Percentiles rank a stretch among this genome's conserved stretches.
phyloP scores from a whole-genome alignment of 495 filamentous ascomycete species.

The Penicillium coffeae region DNA sequence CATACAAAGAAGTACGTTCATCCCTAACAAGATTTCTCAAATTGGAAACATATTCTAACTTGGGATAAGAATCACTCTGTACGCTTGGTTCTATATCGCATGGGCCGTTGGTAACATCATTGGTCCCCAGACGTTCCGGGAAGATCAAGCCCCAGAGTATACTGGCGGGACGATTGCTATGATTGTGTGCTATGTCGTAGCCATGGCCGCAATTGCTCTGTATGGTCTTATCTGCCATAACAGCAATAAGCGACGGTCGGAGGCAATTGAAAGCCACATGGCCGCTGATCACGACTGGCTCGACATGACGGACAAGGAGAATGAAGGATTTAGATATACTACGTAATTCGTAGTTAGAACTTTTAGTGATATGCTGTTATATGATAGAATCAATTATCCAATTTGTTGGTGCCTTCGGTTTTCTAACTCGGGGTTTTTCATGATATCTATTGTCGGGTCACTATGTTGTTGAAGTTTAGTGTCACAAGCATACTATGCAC shows the following conservation, averaged over 20 bases:
- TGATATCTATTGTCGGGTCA: no score
- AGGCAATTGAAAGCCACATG: not conserved
- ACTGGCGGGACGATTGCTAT: conserved; percentile 11
- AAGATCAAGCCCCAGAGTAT: conserved; percentile 15
- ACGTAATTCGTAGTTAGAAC: no score
- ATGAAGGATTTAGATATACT: not conserved
- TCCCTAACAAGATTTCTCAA: not conserved
- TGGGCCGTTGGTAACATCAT: conserved; percentile 13
- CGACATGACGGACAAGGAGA: conserved; percentile 1
- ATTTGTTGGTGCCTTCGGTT: no score
- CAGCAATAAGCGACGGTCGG: not conserved
- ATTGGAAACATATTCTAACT: no score
- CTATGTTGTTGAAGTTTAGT: no score
- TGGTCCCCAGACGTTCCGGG: conserved; percentile 18
- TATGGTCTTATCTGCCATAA: not conserved
- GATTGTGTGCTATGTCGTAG: conserved; percentile 6
- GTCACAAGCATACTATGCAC: no score
- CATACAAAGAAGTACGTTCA: conserved; percentile 3
- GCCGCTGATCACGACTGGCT: conserved; percentile 2
- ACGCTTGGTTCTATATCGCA: conserved; percentile 6
- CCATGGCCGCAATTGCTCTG: not conserved
- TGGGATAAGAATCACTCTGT: not conserved
- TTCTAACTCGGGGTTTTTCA: no score
- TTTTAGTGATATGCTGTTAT: no score
- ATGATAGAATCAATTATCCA: no score